These are phyloP conservation scores for Hydnum rufescens DNA, from an alignment of 768 basidiomycete genomes.

Conservation along the genomic window DNA sequence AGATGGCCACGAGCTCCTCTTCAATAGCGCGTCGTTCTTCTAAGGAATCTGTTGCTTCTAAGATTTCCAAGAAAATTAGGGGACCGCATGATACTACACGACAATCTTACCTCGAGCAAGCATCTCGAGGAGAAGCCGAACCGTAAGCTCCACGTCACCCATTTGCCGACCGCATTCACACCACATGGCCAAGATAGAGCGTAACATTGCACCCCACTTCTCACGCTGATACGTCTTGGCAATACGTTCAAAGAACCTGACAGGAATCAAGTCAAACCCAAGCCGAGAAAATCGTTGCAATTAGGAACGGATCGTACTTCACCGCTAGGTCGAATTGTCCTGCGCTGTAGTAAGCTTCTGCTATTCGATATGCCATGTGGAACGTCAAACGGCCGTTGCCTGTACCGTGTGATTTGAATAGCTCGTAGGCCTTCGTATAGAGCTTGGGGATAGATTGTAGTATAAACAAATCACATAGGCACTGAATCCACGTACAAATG, in stretches of 20 bases:
- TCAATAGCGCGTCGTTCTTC: not conserved
- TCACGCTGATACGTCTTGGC: constrained; percentile 76
- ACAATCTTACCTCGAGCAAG: constrained; percentile 40
- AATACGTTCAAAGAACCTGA: constrained; percentile 84
- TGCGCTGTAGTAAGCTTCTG: constrained; percentile 61
- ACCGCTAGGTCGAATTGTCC: constrained; percentile 77
- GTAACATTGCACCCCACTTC: constrained; percentile 55
- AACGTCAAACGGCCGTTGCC: constrained; percentile 65
- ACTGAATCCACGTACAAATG: not conserved
- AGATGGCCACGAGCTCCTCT: not conserved
- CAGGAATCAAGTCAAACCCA: not conserved
- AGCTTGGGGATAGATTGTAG: no score
- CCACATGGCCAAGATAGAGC: constrained; percentile 58
- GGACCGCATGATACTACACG: not conserved
- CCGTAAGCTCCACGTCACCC: constrained; percentile 55
- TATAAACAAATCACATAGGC: not conserved
- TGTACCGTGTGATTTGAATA: constrained; percentile 57
- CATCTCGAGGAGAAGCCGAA: constrained; percentile 67
- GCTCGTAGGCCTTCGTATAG: constrained; percentile 83
- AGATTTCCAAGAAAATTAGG: not conserved
- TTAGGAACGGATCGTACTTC: constrained; percentile 29
- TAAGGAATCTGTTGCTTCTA: not conserved
- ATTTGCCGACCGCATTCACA: constrained; percentile 64
- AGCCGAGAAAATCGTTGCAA: not conserved
- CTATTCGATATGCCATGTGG: constrained; percentile 84